A percentile compares a stretch with the other conserved stretches of the same genome.
phyloP scores from a whole-genome alignment of 306 rosid genomes.

The Rosa chinensis region DNA sequence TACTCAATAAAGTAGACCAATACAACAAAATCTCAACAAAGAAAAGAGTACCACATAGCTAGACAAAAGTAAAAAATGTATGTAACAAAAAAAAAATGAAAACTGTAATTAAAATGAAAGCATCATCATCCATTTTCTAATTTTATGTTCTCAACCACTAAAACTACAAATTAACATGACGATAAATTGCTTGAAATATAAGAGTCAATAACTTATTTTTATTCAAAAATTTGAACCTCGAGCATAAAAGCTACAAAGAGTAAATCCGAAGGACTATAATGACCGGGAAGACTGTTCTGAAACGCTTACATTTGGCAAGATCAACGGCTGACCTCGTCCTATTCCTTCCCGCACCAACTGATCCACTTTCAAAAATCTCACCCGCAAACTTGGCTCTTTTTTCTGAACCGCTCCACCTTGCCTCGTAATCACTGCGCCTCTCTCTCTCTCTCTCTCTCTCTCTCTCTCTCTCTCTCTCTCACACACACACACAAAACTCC shows the following conservation, averaged over 20 bases:
- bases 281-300: slow-evolving; percentile 12
- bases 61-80: not conserved
- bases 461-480: slow-evolving; percentile 16
- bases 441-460: slow-evolving; percentile 20
- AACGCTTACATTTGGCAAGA: slow-evolving; percentile 42
- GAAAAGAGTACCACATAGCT: not conserved
- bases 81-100: not conserved
- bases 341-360: slow-evolving; percentile 47
- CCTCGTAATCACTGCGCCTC: slow-evolving; percentile 25
- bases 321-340: slow-evolving; percentile 38
- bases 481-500: slow-evolving; percentile 9
- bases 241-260: not conserved
- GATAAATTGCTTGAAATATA: not conserved
- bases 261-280: slow-evolving; percentile 22
- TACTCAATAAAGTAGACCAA: not conserved
- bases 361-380: slow-evolving; percentile 52
- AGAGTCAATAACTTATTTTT: not conserved
- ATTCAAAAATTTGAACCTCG: slow-evolving; percentile 10
- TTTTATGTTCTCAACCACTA: not conserved
- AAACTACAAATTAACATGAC: not conserved
- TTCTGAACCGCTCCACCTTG: slow-evolving; percentile 68
- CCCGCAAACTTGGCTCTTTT: slow-evolving; percentile 55
- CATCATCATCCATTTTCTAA: not conserved
- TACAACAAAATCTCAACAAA: not conserved
- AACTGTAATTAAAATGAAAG: too few relatives aligned